Percentiles rank a stretch among this genome's conserved stretches.
Conservation (phyloP, 495 filamentous ascomycete species). For the Halenospora varia region DNA sequence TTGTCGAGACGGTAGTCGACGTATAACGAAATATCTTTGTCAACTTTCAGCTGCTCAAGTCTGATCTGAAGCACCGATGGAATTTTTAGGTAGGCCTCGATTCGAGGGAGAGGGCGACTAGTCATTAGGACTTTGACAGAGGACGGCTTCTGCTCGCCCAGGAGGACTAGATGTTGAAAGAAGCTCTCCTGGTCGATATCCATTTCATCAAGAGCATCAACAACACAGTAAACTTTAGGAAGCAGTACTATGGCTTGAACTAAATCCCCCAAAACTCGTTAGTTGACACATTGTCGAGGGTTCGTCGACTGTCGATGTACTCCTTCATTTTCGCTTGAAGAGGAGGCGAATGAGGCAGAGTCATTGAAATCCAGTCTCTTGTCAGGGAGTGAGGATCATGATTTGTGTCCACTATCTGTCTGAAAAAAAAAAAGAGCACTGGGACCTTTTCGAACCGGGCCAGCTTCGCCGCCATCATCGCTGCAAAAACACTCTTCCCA, state of each 20-base stretch:
- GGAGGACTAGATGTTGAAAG: neutral
- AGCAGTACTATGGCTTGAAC: constrained; percentile 26
- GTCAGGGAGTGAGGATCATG: constrained; percentile 34
- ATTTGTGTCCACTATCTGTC: constrained; percentile 47
- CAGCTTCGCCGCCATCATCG: constrained; percentile 31
- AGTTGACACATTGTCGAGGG: constrained; percentile 13
- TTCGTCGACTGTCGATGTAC: constrained; percentile 12
- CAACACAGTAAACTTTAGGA: constrained; percentile 38
- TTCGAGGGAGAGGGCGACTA: constrained; percentile 6
- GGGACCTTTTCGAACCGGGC: constrained; percentile 25
- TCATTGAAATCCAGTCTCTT: constrained; percentile 41
- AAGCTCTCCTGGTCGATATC: constrained; percentile 4
- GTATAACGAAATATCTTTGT: constrained; percentile 17
- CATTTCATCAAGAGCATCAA: constrained; percentile 47
- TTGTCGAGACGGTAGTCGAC: constrained; percentile 5
- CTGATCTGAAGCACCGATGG: neutral
- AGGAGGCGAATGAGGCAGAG: constrained; percentile 33
- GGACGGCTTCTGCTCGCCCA: neutral
- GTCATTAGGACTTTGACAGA: constrained; percentile 10
- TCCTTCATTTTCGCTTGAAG: constrained; percentile 34
- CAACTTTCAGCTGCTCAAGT: neutral
- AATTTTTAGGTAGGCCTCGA: neutral
- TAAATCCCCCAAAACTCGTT: constrained; percentile 17
- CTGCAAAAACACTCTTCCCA: constrained; percentile 49
- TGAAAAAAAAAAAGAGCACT: constrained; percentile 52